phyloP scores from a whole-genome alignment of 1,284 basidiomycete species.

The Anthracocystis panici-leucophaei region DNA sequence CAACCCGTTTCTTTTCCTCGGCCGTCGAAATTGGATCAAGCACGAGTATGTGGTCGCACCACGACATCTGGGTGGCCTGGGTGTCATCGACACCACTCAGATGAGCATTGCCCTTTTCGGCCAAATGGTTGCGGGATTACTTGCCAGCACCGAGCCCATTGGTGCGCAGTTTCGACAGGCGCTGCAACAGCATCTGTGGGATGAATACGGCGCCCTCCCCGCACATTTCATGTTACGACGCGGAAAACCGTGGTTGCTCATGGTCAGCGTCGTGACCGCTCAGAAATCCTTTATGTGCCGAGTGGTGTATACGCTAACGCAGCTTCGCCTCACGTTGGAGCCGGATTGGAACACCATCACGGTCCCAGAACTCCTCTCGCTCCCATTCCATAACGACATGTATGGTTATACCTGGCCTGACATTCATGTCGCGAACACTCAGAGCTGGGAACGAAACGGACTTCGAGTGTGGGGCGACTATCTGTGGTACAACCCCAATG shows the following conservation, averaged over 20 bases:
- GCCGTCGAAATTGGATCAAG: not conserved
- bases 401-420: not conserved
- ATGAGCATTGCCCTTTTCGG: slow-evolving; percentile 5
- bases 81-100: not conserved
- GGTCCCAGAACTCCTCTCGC: not conserved
- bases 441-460: not conserved
- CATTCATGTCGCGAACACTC: not conserved
- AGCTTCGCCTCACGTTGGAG: not conserved
- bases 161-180: slow-evolving; percentile 11
- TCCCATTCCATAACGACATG: not conserved
- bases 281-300: not conserved
- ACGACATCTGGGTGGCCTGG: not conserved
- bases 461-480: not conserved
- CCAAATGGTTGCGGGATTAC: slow-evolving; percentile 3
- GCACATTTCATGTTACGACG: not conserved
- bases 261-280: not conserved
- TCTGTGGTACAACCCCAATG: not conserved
- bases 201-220: not conserved
- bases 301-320: not conserved
- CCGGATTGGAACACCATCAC: not conserved
- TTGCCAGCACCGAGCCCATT: not conserved
- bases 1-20: not conserved
- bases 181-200: slow-evolving; percentile 5
- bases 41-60: not conserved
- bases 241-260: not conserved